phyloP scores from a whole-genome alignment of 1,139 yeast species.

The Yamadazyma dendronema region DNA sequence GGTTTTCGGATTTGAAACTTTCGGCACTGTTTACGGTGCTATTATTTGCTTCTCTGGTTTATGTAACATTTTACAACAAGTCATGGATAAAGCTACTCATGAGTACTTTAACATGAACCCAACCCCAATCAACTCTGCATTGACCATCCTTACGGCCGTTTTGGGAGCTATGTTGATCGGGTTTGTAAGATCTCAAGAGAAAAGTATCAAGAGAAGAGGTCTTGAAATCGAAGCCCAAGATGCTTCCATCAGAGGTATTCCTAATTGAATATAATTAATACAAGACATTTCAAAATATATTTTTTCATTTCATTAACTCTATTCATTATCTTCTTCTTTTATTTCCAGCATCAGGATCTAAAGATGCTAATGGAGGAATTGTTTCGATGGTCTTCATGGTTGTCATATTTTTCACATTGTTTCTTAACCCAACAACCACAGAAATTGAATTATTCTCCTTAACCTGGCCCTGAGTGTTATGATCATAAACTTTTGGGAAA shows the following conservation, averaged over 20 bases:
- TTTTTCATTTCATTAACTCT: neutral
- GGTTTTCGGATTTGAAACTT: constrained; percentile 88
- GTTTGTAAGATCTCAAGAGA: constrained; percentile 56
- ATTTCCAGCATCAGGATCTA: constrained; percentile 30
- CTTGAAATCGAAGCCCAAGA: constrained; percentile 64
- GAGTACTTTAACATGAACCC: constrained; percentile 70
- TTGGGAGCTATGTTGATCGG: constrained; percentile 52
- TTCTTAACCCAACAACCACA: neutral
- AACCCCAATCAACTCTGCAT: constrained; percentile 61
- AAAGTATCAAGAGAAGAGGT: constrained; percentile 46
- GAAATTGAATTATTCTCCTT: neutral
- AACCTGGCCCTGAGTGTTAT: neutral
- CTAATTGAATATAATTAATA: constrained; percentile 24
- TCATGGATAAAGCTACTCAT: constrained; percentile 70
- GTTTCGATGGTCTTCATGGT: constrained; percentile 4
- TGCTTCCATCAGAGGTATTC: constrained; percentile 50
- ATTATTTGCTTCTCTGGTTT: constrained; percentile 79
- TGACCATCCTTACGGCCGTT: constrained; percentile 52
- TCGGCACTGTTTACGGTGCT: constrained; percentile 90
- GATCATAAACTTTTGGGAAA: constrained; percentile 11
- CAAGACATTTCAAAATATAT: neutral
- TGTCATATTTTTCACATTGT: neutral
- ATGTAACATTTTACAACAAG: constrained; percentile 69
- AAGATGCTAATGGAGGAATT: constrained; percentile 28
- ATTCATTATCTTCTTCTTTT: constrained; percentile 6